These are phyloP conservation scores for Aulographum hederae DNA, from an alignment of 2,329 filamentous ascomycete genomes.

Conservation along the genomic window DNA sequence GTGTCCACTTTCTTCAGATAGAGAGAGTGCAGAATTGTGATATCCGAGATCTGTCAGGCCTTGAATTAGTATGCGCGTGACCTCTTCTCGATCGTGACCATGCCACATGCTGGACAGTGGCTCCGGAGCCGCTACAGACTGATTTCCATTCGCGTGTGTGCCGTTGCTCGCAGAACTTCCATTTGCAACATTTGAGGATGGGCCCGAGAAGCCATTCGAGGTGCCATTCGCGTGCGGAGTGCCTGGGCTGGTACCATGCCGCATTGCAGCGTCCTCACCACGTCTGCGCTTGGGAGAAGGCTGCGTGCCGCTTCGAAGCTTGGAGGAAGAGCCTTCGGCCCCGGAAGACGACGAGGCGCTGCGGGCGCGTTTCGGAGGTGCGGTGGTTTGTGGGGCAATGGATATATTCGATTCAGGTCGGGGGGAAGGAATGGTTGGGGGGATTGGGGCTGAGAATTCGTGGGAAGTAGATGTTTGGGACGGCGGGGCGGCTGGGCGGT, in stretches of 20 bases:
- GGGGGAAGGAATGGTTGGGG: constrained; percentile 7
- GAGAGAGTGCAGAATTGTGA: constrained; percentile 49
- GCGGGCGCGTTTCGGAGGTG: constrained; percentile 13
- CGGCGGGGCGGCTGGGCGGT: constrained; percentile 43
- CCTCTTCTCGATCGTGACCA: constrained; percentile 81
- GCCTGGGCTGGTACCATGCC: constrained; percentile 22
- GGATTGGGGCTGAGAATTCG: constrained; percentile 3
- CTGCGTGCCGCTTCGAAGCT: no score
- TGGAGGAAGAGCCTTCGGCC: constrained; percentile 14
- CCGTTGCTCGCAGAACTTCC: constrained; percentile 25
- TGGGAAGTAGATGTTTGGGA: constrained; percentile 28
- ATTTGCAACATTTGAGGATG: no score
- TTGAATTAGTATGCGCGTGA: constrained; percentile 84
- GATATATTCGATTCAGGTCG: neutral
- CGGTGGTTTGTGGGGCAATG: neutral
- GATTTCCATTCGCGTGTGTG: constrained; percentile 19
- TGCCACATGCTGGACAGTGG: constrained; percentile 38
- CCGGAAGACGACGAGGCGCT: constrained; percentile 8
- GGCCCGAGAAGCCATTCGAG: constrained; percentile 16
- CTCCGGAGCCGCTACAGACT: constrained; percentile 13
- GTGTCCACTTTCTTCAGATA: constrained; percentile 70
- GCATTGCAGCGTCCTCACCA: constrained; percentile 21
- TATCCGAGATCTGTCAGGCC: constrained; percentile 82
- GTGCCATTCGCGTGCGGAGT: constrained; percentile 21
- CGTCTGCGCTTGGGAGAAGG: constrained; percentile 24